Percentiles rank a stretch among this genome's conserved stretches.
These are phyloP conservation scores for Eucalyptus sp. DNA, from an alignment of 345 rosid species.

Conservation along the genomic window DNA sequence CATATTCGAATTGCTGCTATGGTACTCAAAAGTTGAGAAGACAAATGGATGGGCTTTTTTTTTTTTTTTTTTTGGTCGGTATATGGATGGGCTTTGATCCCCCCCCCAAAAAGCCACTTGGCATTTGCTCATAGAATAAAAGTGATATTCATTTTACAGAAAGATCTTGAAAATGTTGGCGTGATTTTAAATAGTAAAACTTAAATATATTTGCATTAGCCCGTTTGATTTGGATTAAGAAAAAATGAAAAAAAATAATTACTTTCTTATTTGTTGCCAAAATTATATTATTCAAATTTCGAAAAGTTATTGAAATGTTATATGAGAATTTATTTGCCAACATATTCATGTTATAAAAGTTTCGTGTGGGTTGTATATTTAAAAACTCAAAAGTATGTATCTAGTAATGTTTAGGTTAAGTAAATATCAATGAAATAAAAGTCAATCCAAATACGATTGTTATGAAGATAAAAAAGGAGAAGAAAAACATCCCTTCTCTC, in stretches of 20 bases:
- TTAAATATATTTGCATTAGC: neutral
- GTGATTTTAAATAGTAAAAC: neutral
- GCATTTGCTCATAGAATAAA: neutral
- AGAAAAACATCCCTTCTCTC: neutral
- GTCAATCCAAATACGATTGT: no score
- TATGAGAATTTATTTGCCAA: neutral
- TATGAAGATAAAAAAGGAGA: no score
- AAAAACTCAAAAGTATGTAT: neutral
- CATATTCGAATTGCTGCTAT: neutral
- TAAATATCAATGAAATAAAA: no score
- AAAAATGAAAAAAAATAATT: no score
- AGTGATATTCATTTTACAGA: neutral
- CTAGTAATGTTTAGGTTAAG: no score
- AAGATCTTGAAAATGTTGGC: no score
- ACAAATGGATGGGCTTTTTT: no score
- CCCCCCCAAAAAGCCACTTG: neutral
- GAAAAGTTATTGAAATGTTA: neutral
- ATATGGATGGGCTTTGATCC: neutral
- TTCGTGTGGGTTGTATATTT: neutral
- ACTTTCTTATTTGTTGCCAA: neutral
- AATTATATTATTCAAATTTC: neutral
- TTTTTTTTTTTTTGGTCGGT: no score
- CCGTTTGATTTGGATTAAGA: neutral
- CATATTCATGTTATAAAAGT: neutral
- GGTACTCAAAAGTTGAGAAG: neutral